phyloP scores from a whole-genome alignment of 108 stramenopile genomes.

The Cyclotella sp. region DNA sequence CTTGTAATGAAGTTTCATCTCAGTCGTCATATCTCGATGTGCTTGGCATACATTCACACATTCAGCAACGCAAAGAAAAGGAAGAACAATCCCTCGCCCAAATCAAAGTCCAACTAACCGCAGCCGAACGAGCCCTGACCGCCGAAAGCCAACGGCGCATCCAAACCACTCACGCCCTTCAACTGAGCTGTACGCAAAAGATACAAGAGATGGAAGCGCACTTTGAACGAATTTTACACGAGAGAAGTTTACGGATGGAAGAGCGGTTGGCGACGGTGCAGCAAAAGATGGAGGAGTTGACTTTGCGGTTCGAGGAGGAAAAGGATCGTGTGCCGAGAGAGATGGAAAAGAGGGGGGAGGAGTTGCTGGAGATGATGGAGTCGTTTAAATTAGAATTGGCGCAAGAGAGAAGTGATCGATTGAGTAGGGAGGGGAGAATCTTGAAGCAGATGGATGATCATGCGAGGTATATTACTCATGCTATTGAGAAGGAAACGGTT shows the following conservation, averaged over 20 bases:
- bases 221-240: conserved; percentile 58
- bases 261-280: conserved; percentile 60
- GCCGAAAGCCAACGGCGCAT: conserved; percentile 84
- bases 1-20: neutral
- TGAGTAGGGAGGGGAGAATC: conserved; percentile 86
- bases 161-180: conserved; percentile 71
- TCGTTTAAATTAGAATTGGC: conserved; percentile 74
- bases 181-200: conserved; percentile 62
- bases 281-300: conserved; percentile 64
- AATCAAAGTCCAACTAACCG: conserved; percentile 71
- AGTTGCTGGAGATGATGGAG: conserved; percentile 61
- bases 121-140: conserved; percentile 72
- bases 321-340: conserved; percentile 51
- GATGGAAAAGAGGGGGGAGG: conserved; percentile 57
- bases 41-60: neutral
- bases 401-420: conserved; percentile 76
- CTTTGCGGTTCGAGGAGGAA: conserved; percentile 66
- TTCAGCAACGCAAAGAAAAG: conserved; percentile 70
- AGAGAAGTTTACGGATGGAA: conserved; percentile 56
- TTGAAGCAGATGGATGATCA: conserved; percentile 91
- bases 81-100: conserved; percentile 85
- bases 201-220: conserved; percentile 74
- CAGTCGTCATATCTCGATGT: neutral
- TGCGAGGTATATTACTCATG: conserved; percentile 63
- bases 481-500: conserved; percentile 74